These are phyloP conservation scores for Eutrema salsugineum DNA, from an alignment of 441 rosid species.

Conservation along the genomic window DNA sequence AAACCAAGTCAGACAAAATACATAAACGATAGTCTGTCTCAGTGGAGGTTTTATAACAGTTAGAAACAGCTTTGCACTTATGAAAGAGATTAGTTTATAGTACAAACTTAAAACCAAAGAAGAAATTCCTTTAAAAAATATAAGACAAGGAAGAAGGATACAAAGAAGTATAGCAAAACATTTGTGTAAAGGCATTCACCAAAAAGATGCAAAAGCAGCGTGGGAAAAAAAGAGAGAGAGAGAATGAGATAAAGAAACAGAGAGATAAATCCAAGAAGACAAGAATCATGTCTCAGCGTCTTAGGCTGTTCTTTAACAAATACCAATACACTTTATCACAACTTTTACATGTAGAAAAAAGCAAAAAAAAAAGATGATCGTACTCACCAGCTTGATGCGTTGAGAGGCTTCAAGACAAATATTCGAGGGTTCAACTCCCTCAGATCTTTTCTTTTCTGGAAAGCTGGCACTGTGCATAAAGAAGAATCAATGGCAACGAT, in stretches of 20 bases:
- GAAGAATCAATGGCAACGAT: conserved; percentile 21
- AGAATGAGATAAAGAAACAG: conserved; percentile 34
- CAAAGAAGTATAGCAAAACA: conserved; percentile 26
- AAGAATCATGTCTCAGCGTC: conserved; percentile 24
- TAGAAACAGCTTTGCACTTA: conserved; percentile 15
- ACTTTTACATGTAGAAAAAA: conserved; percentile 9
- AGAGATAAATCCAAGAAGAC: conserved; percentile 36
- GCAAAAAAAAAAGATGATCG: conserved; percentile 1
- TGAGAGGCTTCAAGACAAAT: conserved; percentile 46
- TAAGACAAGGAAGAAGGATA: conserved; percentile 26
- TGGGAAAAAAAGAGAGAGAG: background rate
- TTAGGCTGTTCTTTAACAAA: conserved; percentile 32
- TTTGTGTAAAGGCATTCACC: conserved; percentile 21
- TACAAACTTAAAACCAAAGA: conserved; percentile 1
- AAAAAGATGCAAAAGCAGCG: conserved; percentile 27
- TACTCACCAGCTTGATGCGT: conserved; percentile 62
- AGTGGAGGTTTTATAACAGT: conserved; percentile 14
- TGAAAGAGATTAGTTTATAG: conserved; percentile 1
- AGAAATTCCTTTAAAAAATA: background rate
- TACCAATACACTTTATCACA: conserved; percentile 27
- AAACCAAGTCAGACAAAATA: conserved; percentile 30
- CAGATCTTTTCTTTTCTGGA: conserved; percentile 56
- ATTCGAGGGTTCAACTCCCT: conserved; percentile 41
- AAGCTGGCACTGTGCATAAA: conserved; percentile 50
- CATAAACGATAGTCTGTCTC: conserved; percentile 3